These are phyloP conservation scores for Colletotrichum neosansevieriae DNA, from an alignment of 2,329 filamentous ascomycete species.

Conservation along the genomic window DNA sequence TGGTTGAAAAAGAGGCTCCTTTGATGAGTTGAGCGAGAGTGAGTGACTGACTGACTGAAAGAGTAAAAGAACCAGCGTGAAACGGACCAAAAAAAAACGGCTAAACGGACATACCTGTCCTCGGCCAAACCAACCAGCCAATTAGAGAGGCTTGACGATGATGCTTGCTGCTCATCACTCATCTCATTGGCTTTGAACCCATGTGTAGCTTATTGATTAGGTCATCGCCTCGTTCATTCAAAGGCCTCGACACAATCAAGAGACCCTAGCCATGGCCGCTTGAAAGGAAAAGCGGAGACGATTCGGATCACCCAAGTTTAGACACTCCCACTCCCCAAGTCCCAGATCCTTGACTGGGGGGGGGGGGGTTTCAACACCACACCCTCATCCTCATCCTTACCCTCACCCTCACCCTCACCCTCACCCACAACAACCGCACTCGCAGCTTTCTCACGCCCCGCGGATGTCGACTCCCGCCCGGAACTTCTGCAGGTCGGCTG, in stretches of 20 bases:
- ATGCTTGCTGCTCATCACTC: conserved; percentile 36
- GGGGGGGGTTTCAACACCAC: conserved; percentile 10
- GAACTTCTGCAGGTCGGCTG: conserved; percentile 16
- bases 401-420: background rate
- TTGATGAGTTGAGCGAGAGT: background rate
- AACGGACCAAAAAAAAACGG: background rate
- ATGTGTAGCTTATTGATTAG: conserved; percentile 11
- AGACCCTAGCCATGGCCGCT: conserved; percentile 5
- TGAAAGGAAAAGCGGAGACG: conserved; percentile 37
- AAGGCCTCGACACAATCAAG: conserved; percentile 15
- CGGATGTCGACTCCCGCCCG: conserved; percentile 8
- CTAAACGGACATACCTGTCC: conserved; percentile 4
- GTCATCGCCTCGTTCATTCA: conserved; percentile 22
- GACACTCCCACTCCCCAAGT: conserved; percentile 2
- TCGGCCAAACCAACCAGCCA: conserved; percentile 16
- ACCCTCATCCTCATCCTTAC: conserved; percentile 10
- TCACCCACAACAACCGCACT: background rate
- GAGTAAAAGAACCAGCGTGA: background rate
- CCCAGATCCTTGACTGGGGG: conserved; percentile 25
- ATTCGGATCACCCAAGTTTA: conserved; percentile 17
- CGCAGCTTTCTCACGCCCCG: background rate
- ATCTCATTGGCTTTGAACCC: conserved; percentile 28
- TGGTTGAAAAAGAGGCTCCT: conserved; percentile 1
- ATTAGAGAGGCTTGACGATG: conserved; percentile 9
- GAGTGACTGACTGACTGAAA: background rate